phyloP scores from a whole-genome alignment of 225 moss, liverwort and hornwort genomes.

The Lunularia cruciata region DNA sequence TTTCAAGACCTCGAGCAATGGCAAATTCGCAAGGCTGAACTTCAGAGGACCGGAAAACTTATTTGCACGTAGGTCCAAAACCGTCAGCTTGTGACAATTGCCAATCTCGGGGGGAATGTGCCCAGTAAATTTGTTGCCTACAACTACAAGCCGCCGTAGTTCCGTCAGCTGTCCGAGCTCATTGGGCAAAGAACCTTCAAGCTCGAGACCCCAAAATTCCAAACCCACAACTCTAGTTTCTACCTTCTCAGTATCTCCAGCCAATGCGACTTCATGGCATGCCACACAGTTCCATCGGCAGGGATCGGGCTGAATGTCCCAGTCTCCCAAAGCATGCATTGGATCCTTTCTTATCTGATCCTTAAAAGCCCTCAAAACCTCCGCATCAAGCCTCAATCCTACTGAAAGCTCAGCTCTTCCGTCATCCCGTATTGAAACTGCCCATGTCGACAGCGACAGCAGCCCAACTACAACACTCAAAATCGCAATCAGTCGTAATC shows the following conservation, averaged over 20 bases:
- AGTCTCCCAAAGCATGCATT: conserved; percentile 27
- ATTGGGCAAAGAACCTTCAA: conserved; percentile 47
- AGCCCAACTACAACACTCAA: background rate
- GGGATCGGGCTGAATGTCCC: conserved; percentile 33
- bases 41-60: conserved; percentile 42
- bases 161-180: conserved; percentile 55
- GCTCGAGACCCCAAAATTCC: conserved; percentile 43
- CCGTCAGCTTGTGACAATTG: conserved; percentile 42
- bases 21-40: conserved; percentile 48
- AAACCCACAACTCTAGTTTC: conserved; percentile 53
- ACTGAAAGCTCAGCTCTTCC: background rate
- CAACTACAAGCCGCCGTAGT: conserved; percentile 46
- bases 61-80: conserved; percentile 56
- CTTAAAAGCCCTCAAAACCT: conserved; percentile 51
- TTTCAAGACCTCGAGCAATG: conserved; percentile 38
- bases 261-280: conserved; percentile 33
- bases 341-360: conserved; percentile 38
- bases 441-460: background rate
- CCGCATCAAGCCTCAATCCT: conserved; percentile 42
- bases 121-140: conserved; percentile 58
- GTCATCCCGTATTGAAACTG: background rate
- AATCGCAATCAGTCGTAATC: background rate
- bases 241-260: background rate
- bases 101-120: conserved; percentile 42
- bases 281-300: conserved; percentile 67